These are phyloP conservation scores for Candida neerlandica DNA, from an alignment of 1,139 yeast species.

Conservation along the genomic window DNA sequence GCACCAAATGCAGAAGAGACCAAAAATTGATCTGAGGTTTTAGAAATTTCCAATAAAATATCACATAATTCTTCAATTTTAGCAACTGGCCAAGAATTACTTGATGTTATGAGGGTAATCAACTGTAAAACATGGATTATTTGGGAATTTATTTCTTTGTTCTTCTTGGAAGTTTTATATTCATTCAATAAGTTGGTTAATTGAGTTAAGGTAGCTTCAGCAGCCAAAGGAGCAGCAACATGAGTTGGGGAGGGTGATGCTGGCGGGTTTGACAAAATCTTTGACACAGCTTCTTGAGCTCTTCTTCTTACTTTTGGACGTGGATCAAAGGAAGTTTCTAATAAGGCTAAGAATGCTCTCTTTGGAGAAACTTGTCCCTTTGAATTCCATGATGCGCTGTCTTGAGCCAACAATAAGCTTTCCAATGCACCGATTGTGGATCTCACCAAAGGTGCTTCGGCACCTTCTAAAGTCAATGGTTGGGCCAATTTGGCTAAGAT, in stretches of 20 bases:
- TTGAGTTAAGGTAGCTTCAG: constrained; percentile 65
- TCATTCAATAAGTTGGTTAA: constrained; percentile 47
- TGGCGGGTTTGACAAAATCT: constrained; percentile 69
- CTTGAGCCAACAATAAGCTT: constrained; percentile 77
- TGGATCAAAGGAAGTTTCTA: constrained; percentile 80
- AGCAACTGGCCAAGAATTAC: constrained; percentile 79
- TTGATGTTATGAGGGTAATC: constrained; percentile 64
- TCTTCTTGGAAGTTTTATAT: constrained; percentile 23
- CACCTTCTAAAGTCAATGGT: constrained; percentile 64
- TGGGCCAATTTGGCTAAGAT: constrained; percentile 82
- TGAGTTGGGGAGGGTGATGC: constrained; percentile 81
- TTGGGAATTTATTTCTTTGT: constrained; percentile 53
- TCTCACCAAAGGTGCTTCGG: constrained; percentile 84
- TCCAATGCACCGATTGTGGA: constrained; percentile 88
- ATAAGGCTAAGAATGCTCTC: constrained; percentile 78
- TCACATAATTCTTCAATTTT: constrained; percentile 77
- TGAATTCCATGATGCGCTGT: constrained; percentile 69
- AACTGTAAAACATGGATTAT: constrained; percentile 80
- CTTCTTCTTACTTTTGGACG: constrained; percentile 96
- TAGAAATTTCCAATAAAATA: constrained; percentile 69
- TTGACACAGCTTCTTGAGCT: constrained; percentile 82
- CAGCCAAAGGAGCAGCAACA: constrained; percentile 70
- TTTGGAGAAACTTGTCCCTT: constrained; percentile 67
- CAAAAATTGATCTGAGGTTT: constrained; percentile 80
- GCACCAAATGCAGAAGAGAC: constrained; percentile 82